Evolutionary conservation across 2,329 filamentous ascomycete genomes (phyloP).

Genomic region (Cercospora zeina): DNA sequence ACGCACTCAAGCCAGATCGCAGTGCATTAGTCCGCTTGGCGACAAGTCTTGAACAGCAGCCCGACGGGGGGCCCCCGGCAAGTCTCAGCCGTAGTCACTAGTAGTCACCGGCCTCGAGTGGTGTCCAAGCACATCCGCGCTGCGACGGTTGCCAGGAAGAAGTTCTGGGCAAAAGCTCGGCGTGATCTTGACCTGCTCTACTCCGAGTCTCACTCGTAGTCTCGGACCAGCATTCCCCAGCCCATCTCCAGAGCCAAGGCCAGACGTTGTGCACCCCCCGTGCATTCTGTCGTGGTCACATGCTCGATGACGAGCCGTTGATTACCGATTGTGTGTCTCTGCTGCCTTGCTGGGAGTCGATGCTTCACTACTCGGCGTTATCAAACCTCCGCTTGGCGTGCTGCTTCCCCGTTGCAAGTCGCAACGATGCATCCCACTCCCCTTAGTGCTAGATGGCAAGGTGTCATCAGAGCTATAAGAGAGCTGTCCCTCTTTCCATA

Average conservation of each 20-base stretch:
- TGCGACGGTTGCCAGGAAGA: constrained; percentile 2
- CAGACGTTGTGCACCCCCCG: neutral
- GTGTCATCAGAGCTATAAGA: constrained; percentile 17
- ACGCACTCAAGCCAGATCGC: constrained; percentile 13
- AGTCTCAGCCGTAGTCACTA: too few relatives aligned
- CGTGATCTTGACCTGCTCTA: neutral
- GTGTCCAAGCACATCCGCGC: constrained; percentile 8
- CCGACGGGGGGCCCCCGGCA: too few relatives aligned
- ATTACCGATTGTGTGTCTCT: neutral
- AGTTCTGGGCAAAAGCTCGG: constrained; percentile 12
- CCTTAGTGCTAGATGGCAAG: neutral
- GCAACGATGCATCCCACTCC: constrained; percentile 15
- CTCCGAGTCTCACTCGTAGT: neutral
- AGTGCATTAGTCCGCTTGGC: constrained; percentile 25
- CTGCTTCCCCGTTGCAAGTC: constrained; percentile 10
- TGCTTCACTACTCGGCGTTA: constrained; percentile 21
- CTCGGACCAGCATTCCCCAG: constrained; percentile 16
- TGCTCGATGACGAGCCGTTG: constrained; percentile 14
- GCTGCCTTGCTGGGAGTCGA: constrained; percentile 1
- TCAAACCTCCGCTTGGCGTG: constrained; percentile 22
- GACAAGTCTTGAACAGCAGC: constrained; percentile 16
- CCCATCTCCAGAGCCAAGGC: neutral
- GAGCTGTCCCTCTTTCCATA: neutral
- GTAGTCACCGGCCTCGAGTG: neutral
- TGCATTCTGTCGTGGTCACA: constrained; percentile 13